Percentiles rank a stretch among this genome's conserved stretches.
Evolutionary conservation across 495 filamentous ascomycete species (phyloP).

Genomic region (Penicillium tannophilum): DNA sequence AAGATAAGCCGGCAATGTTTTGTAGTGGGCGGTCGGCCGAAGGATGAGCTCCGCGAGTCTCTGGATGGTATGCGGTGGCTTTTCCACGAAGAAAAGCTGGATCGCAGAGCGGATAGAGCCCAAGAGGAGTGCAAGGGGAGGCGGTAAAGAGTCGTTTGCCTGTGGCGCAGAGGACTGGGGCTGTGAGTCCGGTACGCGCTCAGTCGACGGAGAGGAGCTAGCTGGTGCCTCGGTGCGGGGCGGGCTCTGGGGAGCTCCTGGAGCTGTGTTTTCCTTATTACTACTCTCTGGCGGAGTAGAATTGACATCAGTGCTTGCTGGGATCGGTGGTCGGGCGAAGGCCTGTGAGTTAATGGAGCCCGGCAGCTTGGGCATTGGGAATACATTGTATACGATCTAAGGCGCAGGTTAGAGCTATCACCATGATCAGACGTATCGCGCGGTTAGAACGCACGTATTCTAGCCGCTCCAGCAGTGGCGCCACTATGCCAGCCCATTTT

Average conservation of each 20-base stretch:
- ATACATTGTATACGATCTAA: constrained; percentile 56
- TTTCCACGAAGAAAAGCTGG: constrained; percentile 62
- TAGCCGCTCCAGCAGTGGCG: constrained; percentile 52
- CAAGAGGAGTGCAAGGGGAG: constrained; percentile 63
- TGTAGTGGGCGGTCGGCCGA: constrained; percentile 74
- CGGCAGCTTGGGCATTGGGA: constrained; percentile 49
- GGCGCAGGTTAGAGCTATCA: constrained; percentile 13
- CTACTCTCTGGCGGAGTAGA: constrained; percentile 37
- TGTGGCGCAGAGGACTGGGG: constrained; percentile 43
- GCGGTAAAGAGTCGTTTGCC: constrained; percentile 58
- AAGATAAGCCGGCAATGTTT: constrained; percentile 77
- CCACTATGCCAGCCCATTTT: constrained; percentile 56
- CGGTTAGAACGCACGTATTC: constrained; percentile 47
- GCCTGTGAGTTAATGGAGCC: constrained; percentile 29
- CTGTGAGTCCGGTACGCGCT: constrained; percentile 49
- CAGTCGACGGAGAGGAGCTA: constrained; percentile 40
- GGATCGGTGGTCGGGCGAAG: constrained; percentile 35
- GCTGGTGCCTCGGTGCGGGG: constrained; percentile 32
- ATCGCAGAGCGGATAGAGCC: constrained; percentile 69
- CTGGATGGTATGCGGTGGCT: constrained; percentile 92
- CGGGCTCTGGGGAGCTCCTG: constrained; percentile 33
- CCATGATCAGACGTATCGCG: constrained; percentile 1
- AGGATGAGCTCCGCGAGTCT: constrained; percentile 91
- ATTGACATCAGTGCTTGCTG: constrained; percentile 33
- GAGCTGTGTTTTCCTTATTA: constrained; percentile 57